Percentiles rank a stretch among this genome's conserved stretches.
These are phyloP conservation scores for Candida schatavii DNA, from an alignment of 805 yeast genomes.

Conservation along the genomic window DNA sequence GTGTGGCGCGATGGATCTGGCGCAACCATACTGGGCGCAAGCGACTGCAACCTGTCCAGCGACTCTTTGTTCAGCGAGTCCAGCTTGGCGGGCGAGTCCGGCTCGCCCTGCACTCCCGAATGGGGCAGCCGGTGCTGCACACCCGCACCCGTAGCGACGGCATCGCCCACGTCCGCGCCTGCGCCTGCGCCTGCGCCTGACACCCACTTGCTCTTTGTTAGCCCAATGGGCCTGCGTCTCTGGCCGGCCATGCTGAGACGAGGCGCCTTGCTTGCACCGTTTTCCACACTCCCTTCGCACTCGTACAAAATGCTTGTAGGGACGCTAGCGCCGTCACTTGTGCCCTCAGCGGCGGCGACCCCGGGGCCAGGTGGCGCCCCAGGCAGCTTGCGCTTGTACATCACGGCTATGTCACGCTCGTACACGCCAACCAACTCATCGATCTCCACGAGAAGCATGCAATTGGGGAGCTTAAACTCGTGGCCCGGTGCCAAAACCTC, in stretches of 20 bases:
- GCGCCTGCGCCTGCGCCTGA: neutral
- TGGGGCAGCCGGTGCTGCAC: no score
- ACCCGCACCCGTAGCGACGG: no score
- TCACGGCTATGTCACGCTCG: slow-evolving; percentile 36
- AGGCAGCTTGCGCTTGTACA: slow-evolving; percentile 7
- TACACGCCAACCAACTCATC: slow-evolving; percentile 26
- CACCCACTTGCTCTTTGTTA: neutral
- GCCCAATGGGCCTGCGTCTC: neutral
- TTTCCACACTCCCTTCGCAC: neutral
- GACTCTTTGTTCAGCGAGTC: no score
- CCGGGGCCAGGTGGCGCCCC: neutral
- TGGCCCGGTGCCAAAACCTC: slow-evolving; percentile 14
- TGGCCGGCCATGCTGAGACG: neutral
- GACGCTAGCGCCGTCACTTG: neutral
- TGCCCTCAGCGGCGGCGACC: neutral
- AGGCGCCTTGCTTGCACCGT: neutral
- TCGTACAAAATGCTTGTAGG: slow-evolving; percentile 1
- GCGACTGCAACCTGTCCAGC: no score
- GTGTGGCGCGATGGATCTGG: no score
- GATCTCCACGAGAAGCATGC: slow-evolving; percentile 27
- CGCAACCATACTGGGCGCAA: no score
- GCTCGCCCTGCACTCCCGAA: no score
- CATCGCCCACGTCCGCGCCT: neutral
- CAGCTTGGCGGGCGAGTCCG: no score
- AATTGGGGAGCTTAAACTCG: slow-evolving; percentile 24